phyloP scores from a whole-genome alignment of 2,329 filamentous ascomycete species.

The Apiospora saccharicola region DNA sequence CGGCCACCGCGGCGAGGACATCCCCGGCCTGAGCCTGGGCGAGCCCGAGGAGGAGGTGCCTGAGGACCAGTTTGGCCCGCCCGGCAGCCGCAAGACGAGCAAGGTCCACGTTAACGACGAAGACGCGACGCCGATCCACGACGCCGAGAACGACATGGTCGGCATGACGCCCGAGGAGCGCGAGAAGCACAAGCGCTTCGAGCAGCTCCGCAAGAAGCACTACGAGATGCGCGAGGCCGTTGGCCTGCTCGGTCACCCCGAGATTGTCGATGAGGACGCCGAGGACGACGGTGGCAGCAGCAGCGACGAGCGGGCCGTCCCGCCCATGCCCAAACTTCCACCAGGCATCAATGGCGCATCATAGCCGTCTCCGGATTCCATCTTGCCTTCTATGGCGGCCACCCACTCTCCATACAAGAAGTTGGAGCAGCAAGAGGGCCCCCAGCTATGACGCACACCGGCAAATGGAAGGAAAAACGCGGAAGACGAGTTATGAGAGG shows the following conservation, averaged over 20 bases:
- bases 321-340: constrained; percentile 54
- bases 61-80: constrained; percentile 49
- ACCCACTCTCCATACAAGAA: background rate
- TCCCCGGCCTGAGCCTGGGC: constrained; percentile 89
- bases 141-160: constrained; percentile 62
- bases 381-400: background rate
- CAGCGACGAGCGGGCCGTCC: constrained; percentile 60
- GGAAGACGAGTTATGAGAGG: background rate
- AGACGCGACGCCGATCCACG: constrained; percentile 61
- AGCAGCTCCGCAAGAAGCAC: constrained; percentile 91
- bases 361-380: background rate
- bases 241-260: constrained; percentile 80
- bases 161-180: constrained; percentile 74
- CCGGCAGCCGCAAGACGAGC: constrained; percentile 48
- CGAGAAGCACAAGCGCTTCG: constrained; percentile 92
- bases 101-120: constrained; percentile 84
- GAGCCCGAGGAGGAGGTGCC: constrained; percentile 83
- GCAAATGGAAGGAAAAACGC: background rate
- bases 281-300: constrained; percentile 55
- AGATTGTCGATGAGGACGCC: constrained; percentile 67
- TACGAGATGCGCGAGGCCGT: constrained; percentile 99
- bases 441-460: background rate
- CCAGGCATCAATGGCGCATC: constrained; percentile 39
- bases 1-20: constrained; percentile 69
- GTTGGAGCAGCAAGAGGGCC: background rate